Evolutionary conservation across 257 asterid species (phyloP), one percentile per base, ranked within the genome.

Genomic region (Nicotiana obtusifolia): DNA sequence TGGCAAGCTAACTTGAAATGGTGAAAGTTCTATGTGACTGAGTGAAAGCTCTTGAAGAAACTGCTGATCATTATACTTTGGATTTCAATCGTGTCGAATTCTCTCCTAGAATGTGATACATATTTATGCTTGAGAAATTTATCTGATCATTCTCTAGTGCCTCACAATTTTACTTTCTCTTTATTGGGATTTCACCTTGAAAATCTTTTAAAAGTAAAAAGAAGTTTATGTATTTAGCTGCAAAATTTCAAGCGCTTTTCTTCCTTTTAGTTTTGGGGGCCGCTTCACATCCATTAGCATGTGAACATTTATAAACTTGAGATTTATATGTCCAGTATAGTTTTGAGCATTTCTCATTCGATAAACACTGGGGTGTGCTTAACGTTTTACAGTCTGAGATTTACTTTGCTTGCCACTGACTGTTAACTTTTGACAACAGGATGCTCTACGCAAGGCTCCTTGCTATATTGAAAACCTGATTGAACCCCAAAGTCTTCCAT

Each of bases 391-490:
- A 10, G 53, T 77, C 5, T 31, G 69, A 30, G 33, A 54, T 57
- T 57, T 54, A 4, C 10, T 54, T 57, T 57, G 15, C 69, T 56
- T 0, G 33, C 79, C 2, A 1, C 61, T 47, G 15, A 65, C 26
- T 64, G 15, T 44, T 54, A 16, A 2, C 1, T 71, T 7, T 84
- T 64, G 81, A 66, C 59, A 60, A 80, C 91, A 92, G 93, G 93
- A 88, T 35, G 64, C 84, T 26, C 89, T 22, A 5, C 81, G 37
- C 86, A 89, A 89, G 61, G 90, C 86, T 85, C 93, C 91, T 57
- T 84, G 82, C 26, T 89, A 76, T 53, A 26, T 56, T 6, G 91
- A 87, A 22, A 82, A 78, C 53, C 82, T 81, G 41, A 22, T 44
- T 14, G 84, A 61, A 75, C 59, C 85, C 2, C 88, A 71, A 71